Evolutionary conservation across 192 early-diverging fungal species (phyloP).

Genomic region (Umbelopsis sp.): DNA sequence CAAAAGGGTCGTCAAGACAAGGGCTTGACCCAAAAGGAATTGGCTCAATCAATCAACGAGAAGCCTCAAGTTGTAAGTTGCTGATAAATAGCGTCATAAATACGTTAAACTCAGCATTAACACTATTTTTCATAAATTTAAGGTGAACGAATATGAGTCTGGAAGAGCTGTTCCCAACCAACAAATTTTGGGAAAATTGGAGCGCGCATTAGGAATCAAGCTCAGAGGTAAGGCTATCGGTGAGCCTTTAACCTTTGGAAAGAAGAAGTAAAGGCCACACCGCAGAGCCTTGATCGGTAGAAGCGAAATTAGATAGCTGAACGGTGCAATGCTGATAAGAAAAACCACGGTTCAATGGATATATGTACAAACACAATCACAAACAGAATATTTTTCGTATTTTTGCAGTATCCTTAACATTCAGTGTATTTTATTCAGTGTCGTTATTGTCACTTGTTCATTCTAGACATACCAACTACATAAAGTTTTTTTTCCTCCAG

Average conservation of each 20-base stretch:
- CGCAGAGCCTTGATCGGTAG: constrained; percentile 5
- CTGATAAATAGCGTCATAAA: neutral
- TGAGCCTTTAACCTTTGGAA: constrained; percentile 53
- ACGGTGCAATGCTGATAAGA: constrained; percentile 10
- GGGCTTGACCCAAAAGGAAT: constrained; percentile 85
- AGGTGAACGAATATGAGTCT: constrained; percentile 90
- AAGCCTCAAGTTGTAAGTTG: constrained; percentile 78
- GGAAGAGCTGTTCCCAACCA: constrained; percentile 89
- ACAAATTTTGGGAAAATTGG: constrained; percentile 87
- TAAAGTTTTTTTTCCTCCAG: neutral
- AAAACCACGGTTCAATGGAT: constrained; percentile 5
- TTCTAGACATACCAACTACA: constrained; percentile 13
- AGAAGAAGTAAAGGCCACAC: constrained; percentile 35
- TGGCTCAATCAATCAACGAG: constrained; percentile 89
- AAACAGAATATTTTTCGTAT: neutral
- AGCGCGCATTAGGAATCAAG: constrained; percentile 87
- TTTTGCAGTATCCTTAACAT: neutral
- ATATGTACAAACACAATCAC: constrained; percentile 12
- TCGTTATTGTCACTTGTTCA: constrained; percentile 6
- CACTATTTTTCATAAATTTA: constrained; percentile 1
- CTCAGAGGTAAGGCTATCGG: constrained; percentile 81
- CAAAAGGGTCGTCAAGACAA: constrained; percentile 77
- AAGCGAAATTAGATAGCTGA: constrained; percentile 15
- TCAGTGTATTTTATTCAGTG: constrained; percentile 16
- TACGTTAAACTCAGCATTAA: neutral